Evolutionary conservation across 1,284 basidiomycete species (phyloP), one percentile per base, ranked within the genome.

Genomic region (Porodaedalea pini): DNA sequence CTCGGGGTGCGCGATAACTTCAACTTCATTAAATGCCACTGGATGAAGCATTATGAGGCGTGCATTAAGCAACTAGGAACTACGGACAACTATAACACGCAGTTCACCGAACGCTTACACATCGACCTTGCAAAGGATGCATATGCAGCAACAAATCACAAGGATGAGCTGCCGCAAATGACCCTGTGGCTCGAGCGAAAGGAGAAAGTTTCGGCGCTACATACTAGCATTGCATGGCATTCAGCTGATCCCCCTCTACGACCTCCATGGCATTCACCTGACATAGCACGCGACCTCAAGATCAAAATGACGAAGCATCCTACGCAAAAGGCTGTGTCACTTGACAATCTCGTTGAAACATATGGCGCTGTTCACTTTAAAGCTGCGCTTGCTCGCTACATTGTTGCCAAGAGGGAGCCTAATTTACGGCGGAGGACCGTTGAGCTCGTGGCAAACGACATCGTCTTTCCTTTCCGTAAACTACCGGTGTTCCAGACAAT

Each of bases 21-120:
- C 65, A 71, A 74, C 53, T 71, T 77, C n/a, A 63, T 61, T 13
- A 67, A 68, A 45, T 43, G 67, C 7, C 64, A 67, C 50, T 25
- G 47, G 25, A 54, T 68, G 3, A 32, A 51, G 25, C 72, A 74
- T 50, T 75, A 74, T 53, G 48, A 66, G 2, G 51, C 64, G 0
- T 58, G 60, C 11, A 73, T 75, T 31, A 58, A 51, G 4, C 48
- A 54, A 0, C 64, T 65, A 11, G 70, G 74, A 1, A 68, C 64
- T 7, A 59, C 69, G 0, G 70, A 73, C 56, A 64, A 67, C 8
- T 72, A 63, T 59, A 73, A 73, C 54, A 73, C 70, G 0, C 67
- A 72, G 57, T 60, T 58, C 15, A 63, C 61, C 1, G 65, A 71
- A 53, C 60, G 62, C 8, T 57, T 65, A n/a, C 69, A 67, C 43